phyloP scores from a whole-genome alignment of 2,329 filamentous ascomycete genomes.

The Dichotomopilus funicola region DNA sequence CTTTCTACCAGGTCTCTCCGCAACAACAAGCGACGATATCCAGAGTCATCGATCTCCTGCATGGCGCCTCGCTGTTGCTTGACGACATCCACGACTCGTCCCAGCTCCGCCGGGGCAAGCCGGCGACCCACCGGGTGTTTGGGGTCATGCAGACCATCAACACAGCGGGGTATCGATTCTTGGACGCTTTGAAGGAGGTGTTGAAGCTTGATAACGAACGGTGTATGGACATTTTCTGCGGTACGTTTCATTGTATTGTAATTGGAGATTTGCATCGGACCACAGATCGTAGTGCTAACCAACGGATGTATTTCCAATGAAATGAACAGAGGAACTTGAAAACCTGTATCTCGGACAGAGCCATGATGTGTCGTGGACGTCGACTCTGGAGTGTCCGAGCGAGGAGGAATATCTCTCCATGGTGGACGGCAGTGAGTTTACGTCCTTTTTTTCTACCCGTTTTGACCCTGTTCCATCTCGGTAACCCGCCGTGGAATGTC shows the following conservation, averaged over 20 bases:
- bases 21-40: slow-evolving; percentile 21
- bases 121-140: slow-evolving; percentile 32
- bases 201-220: slow-evolving; percentile 5
- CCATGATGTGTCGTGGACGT: slow-evolving; percentile 27
- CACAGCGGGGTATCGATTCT: slow-evolving; percentile 28
- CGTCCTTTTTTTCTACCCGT: neutral
- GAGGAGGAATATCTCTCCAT: slow-evolving; percentile 27
- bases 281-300: neutral
- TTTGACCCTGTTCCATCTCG: neutral
- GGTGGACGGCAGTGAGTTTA: slow-evolving; percentile 20
- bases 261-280: neutral
- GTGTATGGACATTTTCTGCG: slow-evolving; percentile 22
- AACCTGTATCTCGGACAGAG: slow-evolving; percentile 25
- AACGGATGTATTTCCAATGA: neutral
- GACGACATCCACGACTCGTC: slow-evolving; percentile 37
- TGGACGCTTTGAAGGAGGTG: slow-evolving; percentile 21
- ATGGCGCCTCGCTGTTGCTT: slow-evolving; percentile 31
- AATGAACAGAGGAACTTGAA: slow-evolving; percentile 14
- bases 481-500: neutral
- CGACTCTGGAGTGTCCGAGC: slow-evolving; percentile 16
- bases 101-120: slow-evolving; percentile 28
- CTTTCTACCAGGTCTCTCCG: slow-evolving; percentile 26
- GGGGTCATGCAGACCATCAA: slow-evolving; percentile 34
- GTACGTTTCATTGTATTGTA: neutral
- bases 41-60: slow-evolving; percentile 24